A percentile compares a stretch with the other conserved stretches of the same genome.
Evolutionary conservation across 148 eudicot species (phyloP).

Genomic region (Selenicereus undatus): DNA sequence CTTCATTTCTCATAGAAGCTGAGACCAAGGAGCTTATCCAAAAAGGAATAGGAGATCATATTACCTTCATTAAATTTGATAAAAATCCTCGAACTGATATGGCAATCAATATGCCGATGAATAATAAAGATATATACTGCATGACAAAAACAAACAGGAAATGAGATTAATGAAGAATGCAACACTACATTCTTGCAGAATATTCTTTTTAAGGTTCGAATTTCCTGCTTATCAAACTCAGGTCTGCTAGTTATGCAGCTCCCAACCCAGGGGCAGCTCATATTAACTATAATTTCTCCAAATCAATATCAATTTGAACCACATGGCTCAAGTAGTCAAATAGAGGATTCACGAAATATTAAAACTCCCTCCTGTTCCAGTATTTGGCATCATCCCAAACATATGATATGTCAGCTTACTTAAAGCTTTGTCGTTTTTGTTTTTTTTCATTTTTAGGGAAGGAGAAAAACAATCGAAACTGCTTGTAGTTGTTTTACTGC

Average conservation of each 20-base stretch:
- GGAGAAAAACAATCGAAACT: background rate
- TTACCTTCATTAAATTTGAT: slow-evolving; percentile 92
- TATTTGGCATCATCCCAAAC: too few species aligned
- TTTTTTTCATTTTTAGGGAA: background rate
- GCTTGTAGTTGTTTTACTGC: background rate
- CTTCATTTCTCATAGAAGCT: background rate
- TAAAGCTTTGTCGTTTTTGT: too few species aligned
- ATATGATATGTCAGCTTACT: too few species aligned
- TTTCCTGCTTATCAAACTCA: background rate
- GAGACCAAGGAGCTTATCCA: background rate
- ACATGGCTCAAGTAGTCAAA: too few species aligned
- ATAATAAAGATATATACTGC: slow-evolving; percentile 94
- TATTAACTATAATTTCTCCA: too few species aligned
- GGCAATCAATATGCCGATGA: slow-evolving; percentile 91
- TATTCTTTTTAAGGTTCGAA: background rate
- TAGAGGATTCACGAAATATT: too few species aligned
- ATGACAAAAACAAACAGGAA: slow-evolving; percentile 20
- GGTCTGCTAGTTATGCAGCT: too few species aligned
- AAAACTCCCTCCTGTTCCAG: too few species aligned
- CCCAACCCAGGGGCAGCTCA: too few species aligned
- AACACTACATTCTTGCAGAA: background rate
- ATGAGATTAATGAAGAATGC: slow-evolving; percentile 5
- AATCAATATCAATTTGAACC: too few species aligned
- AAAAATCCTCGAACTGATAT: slow-evolving; percentile 93
- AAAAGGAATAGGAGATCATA: slow-evolving; percentile 4